Evolutionary conservation across 2,329 filamentous ascomycete species (phyloP).

Genomic region (Allantophomopsis lycopodina): DNA sequence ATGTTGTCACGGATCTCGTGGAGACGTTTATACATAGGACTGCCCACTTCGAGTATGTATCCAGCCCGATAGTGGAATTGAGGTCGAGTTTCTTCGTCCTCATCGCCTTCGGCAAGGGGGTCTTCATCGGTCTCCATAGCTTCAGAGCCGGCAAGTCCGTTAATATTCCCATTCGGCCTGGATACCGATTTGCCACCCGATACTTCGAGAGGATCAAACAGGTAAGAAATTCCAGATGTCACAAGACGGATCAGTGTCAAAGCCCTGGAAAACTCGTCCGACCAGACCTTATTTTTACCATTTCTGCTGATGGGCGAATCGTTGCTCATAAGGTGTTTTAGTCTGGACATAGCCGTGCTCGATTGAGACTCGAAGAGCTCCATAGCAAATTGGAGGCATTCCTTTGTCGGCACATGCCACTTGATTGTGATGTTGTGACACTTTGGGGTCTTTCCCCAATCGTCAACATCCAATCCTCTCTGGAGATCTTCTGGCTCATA

Average conservation of each 20-base stretch:
- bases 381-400: constrained; percentile 79
- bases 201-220: constrained; percentile 72
- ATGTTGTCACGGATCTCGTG: constrained; percentile 71
- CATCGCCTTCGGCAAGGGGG: constrained; percentile 44
- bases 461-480: constrained; percentile 57
- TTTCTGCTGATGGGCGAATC: constrained; percentile 75
- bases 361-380: constrained; percentile 80
- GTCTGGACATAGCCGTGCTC: constrained; percentile 57
- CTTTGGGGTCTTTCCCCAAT: constrained; percentile 74
- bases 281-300: constrained; percentile 97
- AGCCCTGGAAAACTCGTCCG: constrained; percentile 85
- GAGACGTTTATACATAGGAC: constrained; percentile 57
- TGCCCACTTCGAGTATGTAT: constrained; percentile 56
- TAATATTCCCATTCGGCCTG: constrained; percentile 26
- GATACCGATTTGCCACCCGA: constrained; percentile 30
- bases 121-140: constrained; percentile 42
- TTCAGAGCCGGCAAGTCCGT: constrained; percentile 27
- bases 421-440: constrained; percentile 68
- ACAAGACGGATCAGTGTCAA: constrained; percentile 80
- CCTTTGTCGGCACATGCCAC: constrained; percentile 75
- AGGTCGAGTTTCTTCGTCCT: constrained; percentile 72
- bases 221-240: constrained; percentile 74
- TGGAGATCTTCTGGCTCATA: constrained; percentile 69
- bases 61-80: constrained; percentile 84
- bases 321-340: constrained; percentile 69